Evolutionary conservation across 176 grass and related monocot genomes (phyloP), one percentile per base, ranked within the genome.

Genomic region (Themeda triandra): DNA sequence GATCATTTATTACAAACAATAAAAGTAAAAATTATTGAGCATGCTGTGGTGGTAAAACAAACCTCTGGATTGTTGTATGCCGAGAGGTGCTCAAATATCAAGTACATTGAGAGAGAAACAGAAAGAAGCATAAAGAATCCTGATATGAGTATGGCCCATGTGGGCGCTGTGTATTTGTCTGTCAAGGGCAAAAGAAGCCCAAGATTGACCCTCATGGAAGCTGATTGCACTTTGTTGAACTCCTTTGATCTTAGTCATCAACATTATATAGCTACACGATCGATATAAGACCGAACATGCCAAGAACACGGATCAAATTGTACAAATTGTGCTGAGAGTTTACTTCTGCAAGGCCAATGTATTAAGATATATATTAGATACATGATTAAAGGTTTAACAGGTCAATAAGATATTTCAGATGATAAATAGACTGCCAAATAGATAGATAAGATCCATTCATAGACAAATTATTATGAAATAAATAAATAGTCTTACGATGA

Each of bases 11-110:
- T 35, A 25, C 32, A 81, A n/a, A 23, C 21, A 79, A 9, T 21
- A 40, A 56, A 46, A 40, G 5, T 4, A 10, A 4, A 18, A 7
- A 10, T 19, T 86, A 65, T 6, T 30, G 60, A 42, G 68, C 28
- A 76, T 82, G 0, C 25, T 75, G 56, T 44, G 24, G 37, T 71
- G n/a, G 2, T 49, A 69, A 69, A 87, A 27, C 69, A 81, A 83
- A 95, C 93, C 90, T 95, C 93, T 48, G 93, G 93, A 83, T 95
- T 92, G 72, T 95, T 95, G 76, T 95, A 95, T 11, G 93, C 90
- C 8, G 88, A 92, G 14, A 95, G 90, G 75, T 95, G 93, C 63
- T 92, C 82, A 46, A 95, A 87, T 74, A 95, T 83, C 42, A 95
- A 89, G 77, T 88, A 95, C 41, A 69, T 73, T 10, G 93, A 92